Evolutionary conservation across 371 early-diverging fungal genomes (phyloP).

Genomic region (Mortierella sp.): DNA sequence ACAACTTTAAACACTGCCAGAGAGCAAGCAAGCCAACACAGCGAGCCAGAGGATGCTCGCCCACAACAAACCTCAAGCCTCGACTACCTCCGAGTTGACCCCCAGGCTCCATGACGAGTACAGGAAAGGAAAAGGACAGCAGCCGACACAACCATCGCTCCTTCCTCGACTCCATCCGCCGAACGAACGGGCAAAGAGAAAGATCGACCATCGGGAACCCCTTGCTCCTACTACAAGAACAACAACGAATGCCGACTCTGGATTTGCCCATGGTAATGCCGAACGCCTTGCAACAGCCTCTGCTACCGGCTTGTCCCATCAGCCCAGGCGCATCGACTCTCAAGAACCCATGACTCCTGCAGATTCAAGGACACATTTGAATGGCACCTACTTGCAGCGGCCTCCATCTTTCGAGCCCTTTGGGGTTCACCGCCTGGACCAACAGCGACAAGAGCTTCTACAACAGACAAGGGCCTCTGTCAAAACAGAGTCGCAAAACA

Average conservation of each 20-base stretch:
- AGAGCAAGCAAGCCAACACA: background rate
- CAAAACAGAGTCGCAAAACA: background rate
- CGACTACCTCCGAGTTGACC: slow-evolving; percentile 3
- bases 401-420: slow-evolving; percentile 7
- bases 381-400: background rate
- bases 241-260: background rate
- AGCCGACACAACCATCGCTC: background rate
- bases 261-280: background rate
- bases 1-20: background rate
- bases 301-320: background rate
- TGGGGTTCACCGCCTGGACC: background rate
- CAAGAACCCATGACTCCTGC: slow-evolving; percentile 8
- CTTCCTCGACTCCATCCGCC: slow-evolving; percentile 1
- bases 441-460: background rate
- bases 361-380: slow-evolving; percentile 4
- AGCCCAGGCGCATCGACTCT: background rate
- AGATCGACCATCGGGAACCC: slow-evolving; percentile 15
- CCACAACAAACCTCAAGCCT: slow-evolving; percentile 13
- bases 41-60: slow-evolving; percentile 14
- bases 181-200: slow-evolving; percentile 21
- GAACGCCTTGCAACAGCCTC: background rate
- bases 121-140: slow-evolving; percentile 10
- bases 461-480: background rate
- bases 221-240: background rate
- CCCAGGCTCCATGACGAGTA: slow-evolving; percentile 10